Base-by-base conservation (phyloP, 2,329 filamentous ascomycete genomes). In the Colletotrichum chlorophyti region DNA sequence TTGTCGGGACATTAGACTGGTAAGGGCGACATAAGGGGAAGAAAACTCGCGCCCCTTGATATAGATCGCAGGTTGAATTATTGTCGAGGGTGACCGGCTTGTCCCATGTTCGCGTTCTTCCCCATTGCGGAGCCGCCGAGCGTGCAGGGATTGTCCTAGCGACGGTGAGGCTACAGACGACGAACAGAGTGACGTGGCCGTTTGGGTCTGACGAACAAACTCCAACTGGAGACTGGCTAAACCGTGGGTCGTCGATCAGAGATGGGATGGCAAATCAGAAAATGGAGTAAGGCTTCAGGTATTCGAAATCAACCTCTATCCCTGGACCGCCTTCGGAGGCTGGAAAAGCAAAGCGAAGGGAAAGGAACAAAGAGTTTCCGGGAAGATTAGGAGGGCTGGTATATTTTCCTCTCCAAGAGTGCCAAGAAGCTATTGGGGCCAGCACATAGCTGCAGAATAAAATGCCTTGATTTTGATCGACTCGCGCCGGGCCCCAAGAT, bases 401-500 rank as follows among this genome's bases (percentile, higher is more conserved):
- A n/a, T n/a, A n/a, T n/a, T n/a, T n/a, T n/a, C n/a, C n/a, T n/a
- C n/a, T n/a, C n/a, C n/a, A n/a, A n/a, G n/a, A n/a, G n/a, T n/a
- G n/a, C n/a, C n/a, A n/a, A n/a, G n/a, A n/a, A n/a, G n/a, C n/a
- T n/a, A n/a, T n/a, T n/a, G 3, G 23, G 17, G 14, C 2, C 3
- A 21, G 32, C 17, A 31, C 6, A 21, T 7, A 6, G 12, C 5
- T 23, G 12, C 7, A 6, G 5, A 5, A 47, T 11, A 32, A 10
- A 31, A 12, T 45, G 24, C 40, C 43, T 55, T 42, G 21, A 45
- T 45, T 45, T n/a, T 14, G 11, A 19, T 50, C 51, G 52, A 38
- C 57, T 55, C 26, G 57, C 57, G 57, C 51, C 51, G 14, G 38
- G 43, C 43, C 32, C 51, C 38, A 38, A 40, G 17, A 26, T 24